phyloP scores from a whole-genome alignment of 176 grass and related monocot genomes.

The Oropetium thomaeum region DNA sequence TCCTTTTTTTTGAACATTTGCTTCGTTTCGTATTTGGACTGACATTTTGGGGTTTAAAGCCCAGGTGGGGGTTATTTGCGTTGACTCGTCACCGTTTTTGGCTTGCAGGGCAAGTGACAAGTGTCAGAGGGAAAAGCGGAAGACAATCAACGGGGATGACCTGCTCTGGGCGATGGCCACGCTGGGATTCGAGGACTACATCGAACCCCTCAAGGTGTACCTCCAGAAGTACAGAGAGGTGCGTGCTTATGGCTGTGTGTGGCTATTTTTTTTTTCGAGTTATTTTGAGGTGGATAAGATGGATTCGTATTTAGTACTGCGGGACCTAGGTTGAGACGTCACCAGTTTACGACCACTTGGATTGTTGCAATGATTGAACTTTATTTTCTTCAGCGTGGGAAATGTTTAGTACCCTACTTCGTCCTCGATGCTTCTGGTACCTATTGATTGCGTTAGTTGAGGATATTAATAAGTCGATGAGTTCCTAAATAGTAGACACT shows the following conservation, averaged over 20 bases:
- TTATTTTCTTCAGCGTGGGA: not conserved
- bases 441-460: conserved; percentile 2
- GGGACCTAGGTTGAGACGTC: not conserved
- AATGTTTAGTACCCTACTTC: not conserved
- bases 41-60: not conserved
- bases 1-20: not conserved
- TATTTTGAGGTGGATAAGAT: not conserved
- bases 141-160: conserved; percentile 80
- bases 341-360: not conserved
- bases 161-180: conserved; percentile 80
- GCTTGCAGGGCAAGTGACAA: conserved; percentile 68
- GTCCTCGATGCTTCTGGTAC: not conserved
- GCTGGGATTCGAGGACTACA: conserved; percentile 75
- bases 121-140: conserved; percentile 77
- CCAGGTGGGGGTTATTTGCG: not conserved
- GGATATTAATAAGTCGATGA: not conserved
- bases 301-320: conserved; percentile 21
- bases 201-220: conserved; percentile 75
- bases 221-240: conserved; percentile 81
- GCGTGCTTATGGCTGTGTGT: not conserved
- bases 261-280: not conserved
- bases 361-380: not conserved
- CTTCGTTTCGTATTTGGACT: not conserved
- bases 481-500: not conserved
- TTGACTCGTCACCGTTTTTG: conserved; percentile 13